Evolutionary conservation across 1,139 yeast species (phyloP), one percentile per base, ranked within the genome.

Genomic region (Protomyces pachydermus): DNA sequence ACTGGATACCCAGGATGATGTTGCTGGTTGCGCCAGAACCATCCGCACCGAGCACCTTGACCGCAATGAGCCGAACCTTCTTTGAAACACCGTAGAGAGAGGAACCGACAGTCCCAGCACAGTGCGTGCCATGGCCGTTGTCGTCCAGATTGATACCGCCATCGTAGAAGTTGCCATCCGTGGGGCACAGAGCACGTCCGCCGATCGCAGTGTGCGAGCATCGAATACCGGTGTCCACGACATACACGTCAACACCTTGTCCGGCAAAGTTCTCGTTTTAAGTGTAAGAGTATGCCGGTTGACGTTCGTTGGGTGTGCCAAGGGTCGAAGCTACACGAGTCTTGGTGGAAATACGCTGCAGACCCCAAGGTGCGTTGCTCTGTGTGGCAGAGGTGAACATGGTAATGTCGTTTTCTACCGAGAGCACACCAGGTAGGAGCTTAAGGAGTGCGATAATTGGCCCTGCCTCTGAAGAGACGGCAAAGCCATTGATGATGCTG

Each of bases 111-210:
- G 86, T 82, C 67, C 87, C 88, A 3, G 88, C 77, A 69, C 80
- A 78, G 73, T 78, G 81, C 56, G 80, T 74, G 68, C 95, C 95
- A 79, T 93, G 98, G 63, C 98, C 98, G 74, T 91, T 91, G 64
- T 95, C 96, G 75, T 93, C 98, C 60, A 78, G 74, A 72, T 91
- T 96, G 60, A 80, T 81, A 74, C 91, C 97, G 57, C 80, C 81
- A 74, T 91, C 97, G 70, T 89, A 91, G 56, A 77, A 73, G 65
- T 97, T 97, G 69, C 91, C 81, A 55, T 97, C 90, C 71, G 86
- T 82, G 72, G 97, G 97, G 97, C 97, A 91, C 56, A 72, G 74
- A 68, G 98, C 98, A 77, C 98, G 87, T 68, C 96, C 96, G 64
- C 81, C 91, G 73, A 91, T 91, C 73, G 91, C 96, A 65, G 79